phyloP scores from a whole-genome alignment of 2,329 filamentous ascomycete species.

The Scytalidium sp. region DNA sequence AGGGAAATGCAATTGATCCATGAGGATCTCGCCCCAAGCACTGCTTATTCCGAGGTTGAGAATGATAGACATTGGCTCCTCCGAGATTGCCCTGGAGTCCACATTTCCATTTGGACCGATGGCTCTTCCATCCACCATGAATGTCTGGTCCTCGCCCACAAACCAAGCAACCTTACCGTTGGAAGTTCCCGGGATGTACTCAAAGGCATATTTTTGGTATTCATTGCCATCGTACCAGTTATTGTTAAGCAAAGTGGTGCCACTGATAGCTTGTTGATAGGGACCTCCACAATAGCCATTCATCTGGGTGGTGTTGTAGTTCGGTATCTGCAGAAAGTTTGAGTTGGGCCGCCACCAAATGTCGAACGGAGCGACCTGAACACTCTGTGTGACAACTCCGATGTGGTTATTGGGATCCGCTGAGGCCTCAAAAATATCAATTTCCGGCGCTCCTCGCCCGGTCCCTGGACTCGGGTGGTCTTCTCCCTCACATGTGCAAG shows the following conservation, averaged over 20 bases:
- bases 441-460: constrained; percentile 65
- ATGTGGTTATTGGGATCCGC: constrained; percentile 32
- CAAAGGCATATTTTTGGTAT: constrained; percentile 54
- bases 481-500: constrained; percentile 59
- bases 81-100: constrained; percentile 41
- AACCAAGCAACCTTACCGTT: constrained; percentile 47
- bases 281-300: constrained; percentile 52
- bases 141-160: constrained; percentile 45
- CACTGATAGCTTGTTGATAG: constrained; percentile 54
- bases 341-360: constrained; percentile 49
- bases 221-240: constrained; percentile 50
- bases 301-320: constrained; percentile 43
- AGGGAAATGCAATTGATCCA: constrained; percentile 41
- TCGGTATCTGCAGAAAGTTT: constrained; percentile 47
- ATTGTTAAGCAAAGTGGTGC: constrained; percentile 50
- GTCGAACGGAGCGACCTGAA: constrained; percentile 35
- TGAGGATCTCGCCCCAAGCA: constrained; percentile 46
- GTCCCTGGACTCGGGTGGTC: constrained; percentile 65
- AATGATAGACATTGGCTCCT: constrained; percentile 52
- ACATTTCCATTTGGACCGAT: constrained; percentile 53
- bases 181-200: constrained; percentile 46
- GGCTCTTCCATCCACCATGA: constrained; percentile 47
- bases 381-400: constrained; percentile 34
- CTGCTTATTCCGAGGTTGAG: constrained; percentile 50
- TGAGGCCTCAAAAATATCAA: constrained; percentile 66